Percentiles rank a stretch among this genome's conserved stretches.
These are phyloP conservation scores for Rhizopogon roseolus DNA, from an alignment of 768 basidiomycete species.

Conservation along the genomic window DNA sequence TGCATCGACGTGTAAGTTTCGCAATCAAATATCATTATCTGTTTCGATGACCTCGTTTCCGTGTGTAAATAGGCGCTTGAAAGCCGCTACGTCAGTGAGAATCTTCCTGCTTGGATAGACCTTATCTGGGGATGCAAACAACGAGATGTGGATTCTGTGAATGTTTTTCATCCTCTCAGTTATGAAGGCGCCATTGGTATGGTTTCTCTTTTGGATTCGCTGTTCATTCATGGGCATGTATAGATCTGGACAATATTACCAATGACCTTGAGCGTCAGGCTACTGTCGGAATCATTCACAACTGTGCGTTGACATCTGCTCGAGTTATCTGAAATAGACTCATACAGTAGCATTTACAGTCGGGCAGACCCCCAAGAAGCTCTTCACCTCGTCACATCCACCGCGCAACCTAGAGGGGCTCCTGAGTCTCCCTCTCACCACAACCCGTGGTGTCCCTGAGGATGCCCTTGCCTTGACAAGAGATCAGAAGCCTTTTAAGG, in stretches of 20 bases:
- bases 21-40: not conserved
- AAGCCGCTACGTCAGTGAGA: conserved; percentile 79
- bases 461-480: conserved; percentile 69
- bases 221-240: not conserved
- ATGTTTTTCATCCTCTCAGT: conserved; percentile 90
- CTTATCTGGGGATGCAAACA: conserved; percentile 90
- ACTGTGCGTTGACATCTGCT: conserved; percentile 49
- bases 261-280: conserved; percentile 89
- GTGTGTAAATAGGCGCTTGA: conserved; percentile 63
- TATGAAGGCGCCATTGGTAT: conserved; percentile 87
- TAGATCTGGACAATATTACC: conserved; percentile 81
- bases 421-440: conserved; percentile 67
- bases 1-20: conserved; percentile 65
- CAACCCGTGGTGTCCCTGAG: conserved; percentile 76
- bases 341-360: conserved; percentile 37
- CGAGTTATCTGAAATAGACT: not conserved
- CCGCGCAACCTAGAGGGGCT: conserved; percentile 65
- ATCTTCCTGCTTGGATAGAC: conserved; percentile 88
- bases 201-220: conserved; percentile 2
- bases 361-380: conserved; percentile 87
- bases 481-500: conserved; percentile 49
- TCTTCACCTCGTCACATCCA: conserved; percentile 78
- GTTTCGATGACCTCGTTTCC: not conserved
- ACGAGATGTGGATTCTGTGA: conserved; percentile 68
- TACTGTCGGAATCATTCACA: conserved; percentile 92